A percentile compares a stretch with the other conserved stretches of the same genome.
phyloP scores from a whole-genome alignment of 139 green algal species.

The Coelastrella sp. region DNA sequence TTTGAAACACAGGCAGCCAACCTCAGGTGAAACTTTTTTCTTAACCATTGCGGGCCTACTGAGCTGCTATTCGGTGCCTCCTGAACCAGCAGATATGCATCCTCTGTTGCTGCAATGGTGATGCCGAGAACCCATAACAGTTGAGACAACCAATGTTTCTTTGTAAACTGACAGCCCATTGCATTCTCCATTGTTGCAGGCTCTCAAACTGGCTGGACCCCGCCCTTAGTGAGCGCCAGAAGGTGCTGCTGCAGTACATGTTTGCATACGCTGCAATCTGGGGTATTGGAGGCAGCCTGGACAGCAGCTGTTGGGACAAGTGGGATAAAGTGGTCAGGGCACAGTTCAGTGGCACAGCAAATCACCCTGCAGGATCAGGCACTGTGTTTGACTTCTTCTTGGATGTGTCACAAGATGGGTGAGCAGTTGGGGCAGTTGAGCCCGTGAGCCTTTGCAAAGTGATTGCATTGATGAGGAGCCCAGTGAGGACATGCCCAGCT shows the following conservation, averaged over 20 bases:
- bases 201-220: constrained; percentile 28
- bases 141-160: no score
- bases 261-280: constrained; percentile 80
- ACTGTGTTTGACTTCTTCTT: constrained; percentile 85
- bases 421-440: neutral
- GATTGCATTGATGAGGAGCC: neutral
- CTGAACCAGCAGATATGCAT: no score
- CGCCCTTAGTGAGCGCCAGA: neutral
- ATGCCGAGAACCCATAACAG: no score
- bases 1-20: constrained; percentile 19
- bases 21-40: constrained; percentile 3
- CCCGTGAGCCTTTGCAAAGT: neutral
- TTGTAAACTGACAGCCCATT: neutral
- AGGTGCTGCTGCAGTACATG: constrained; percentile 61
- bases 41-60: neutral
- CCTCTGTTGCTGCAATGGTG: no score
- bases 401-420: constrained; percentile 62
- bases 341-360: constrained; percentile 57
- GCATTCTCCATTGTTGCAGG: constrained; percentile 6
- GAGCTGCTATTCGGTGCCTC: neutral
- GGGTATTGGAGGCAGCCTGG: constrained; percentile 75
- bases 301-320: constrained; percentile 52
- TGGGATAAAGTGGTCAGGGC: constrained; percentile 74
- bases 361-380: constrained; percentile 50
- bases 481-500: no score